Evolutionary conservation across 106 monocot genomes (phyloP), one percentile per base, ranked within the genome.

Genomic region (Dactylorhiza incarnata): DNA sequence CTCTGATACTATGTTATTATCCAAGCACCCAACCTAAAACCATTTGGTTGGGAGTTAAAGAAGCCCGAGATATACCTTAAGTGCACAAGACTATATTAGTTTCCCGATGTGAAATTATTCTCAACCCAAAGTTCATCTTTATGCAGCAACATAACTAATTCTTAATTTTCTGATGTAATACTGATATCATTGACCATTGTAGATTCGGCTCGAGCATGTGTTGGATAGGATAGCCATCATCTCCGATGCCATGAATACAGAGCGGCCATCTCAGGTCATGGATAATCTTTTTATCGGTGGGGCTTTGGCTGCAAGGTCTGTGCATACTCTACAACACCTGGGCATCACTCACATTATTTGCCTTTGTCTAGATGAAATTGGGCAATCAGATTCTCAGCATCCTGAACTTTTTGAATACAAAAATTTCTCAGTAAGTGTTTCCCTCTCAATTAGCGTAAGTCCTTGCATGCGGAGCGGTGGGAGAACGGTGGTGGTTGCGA

Each of bases 141-240:
- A 4, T 63, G 24, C 63, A 25, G 63, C 24, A 63, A 9, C n/a
- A 24, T 6, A 0, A 63, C 23, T 10, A 25, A 63, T 25, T 24
- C 25, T 24, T 63, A 63, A 25, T 65, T 26, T 5, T 19, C 24
- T 65, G 9, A 26, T 26, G 26, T 17, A 72, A 20, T 72, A 71
- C 22, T 71, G 9, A 22, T 72, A 3, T 48, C 0, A 48, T 9
- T 16, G 25, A 72, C 3, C 55, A 49, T 80, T 84, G 46, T 83
- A 97, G 94, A 87, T 94, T 3, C 89, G 97, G 14, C 86, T 97
- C 25, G 97, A 97, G 74, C 97, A 97, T 86, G 86, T 94, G 48
- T 88, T 97, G 48, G 94, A 97, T 72, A 97, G 94, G 73, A 86
- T 91, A 37, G 65, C 84, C 0, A 73, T 97, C 74, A 94, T 97